These are phyloP conservation scores for Dittrichia graveolens DNA, from an alignment of 129 eudicot species.

Conservation along the genomic window DNA sequence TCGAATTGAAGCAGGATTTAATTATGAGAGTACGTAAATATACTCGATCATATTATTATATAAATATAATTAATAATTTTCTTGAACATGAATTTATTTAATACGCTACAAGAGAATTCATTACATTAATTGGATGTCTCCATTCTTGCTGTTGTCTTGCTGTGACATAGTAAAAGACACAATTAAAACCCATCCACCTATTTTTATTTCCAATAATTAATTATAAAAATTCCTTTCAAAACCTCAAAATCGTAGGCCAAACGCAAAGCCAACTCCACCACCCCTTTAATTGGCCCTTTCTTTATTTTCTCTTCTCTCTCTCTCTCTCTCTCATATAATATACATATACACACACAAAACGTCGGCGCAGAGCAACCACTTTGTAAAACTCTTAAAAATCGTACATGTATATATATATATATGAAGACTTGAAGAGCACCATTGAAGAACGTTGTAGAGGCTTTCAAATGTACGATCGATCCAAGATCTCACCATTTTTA, in stretches of 20 bases:
- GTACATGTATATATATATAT: slow-evolving; percentile 18
- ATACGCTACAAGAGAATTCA: too few species aligned
- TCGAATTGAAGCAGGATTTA: too few species aligned
- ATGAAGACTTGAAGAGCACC: slow-evolving; percentile 28
- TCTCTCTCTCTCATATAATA: neutral
- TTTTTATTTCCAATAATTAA: slow-evolving; percentile 3
- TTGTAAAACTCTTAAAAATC: slow-evolving; percentile 24
- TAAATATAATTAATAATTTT: too few species aligned
- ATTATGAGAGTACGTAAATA: too few species aligned
- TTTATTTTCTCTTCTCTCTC: neutral
- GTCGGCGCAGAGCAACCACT: slow-evolving; percentile 33
- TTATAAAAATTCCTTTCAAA: slow-evolving; percentile 23
- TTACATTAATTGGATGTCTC: neutral
- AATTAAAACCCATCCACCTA: slow-evolving; percentile 38
- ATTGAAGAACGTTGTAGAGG: slow-evolving; percentile 28
- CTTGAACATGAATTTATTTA: too few species aligned
- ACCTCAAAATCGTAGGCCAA: slow-evolving; percentile 44
- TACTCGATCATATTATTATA: too few species aligned
- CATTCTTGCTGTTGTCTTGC: slow-evolving; percentile 19
- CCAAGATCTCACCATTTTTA: slow-evolving; percentile 23
- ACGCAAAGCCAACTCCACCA: slow-evolving; percentile 48
- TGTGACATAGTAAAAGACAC: slow-evolving; percentile 33
- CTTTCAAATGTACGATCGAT: slow-evolving; percentile 26
- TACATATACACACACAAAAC: slow-evolving; percentile 9
- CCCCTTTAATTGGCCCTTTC: slow-evolving; percentile 28